Evolutionary conservation across 176 grass and related monocot species (phyloP), one percentile per base, ranked within the genome.

Genomic region (Olyra latifolia): DNA sequence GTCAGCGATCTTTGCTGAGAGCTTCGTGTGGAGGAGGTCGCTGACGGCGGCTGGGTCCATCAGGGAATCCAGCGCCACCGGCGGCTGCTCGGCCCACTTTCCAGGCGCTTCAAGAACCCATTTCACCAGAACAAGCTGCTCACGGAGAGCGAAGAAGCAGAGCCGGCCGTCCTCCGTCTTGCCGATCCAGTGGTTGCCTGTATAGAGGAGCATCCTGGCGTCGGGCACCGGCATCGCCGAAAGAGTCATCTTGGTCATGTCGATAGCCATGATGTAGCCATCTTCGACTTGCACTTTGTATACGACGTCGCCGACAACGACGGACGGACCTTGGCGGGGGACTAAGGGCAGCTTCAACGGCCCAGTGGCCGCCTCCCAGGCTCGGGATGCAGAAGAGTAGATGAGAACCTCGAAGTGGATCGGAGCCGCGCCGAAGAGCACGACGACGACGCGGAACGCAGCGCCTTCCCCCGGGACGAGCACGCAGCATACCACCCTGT

Each of bases 101-200:
- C 90, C 75, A 0, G 53, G 15, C 5, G 79, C 53, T 2, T 82
- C 52, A 4, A 87, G 79, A 38, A 83, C 68, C 79, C 84, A 87
- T 14, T 15, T 61, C 46, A 19, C 56, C 0, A 86, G 82, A 19
- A 52, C 6, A 0, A 82, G 47, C 27, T 75, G 84, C 46, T 89
- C 79, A 53, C 48, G 45, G 49, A 93, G 74, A 0, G 55, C 48
- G 20, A 93, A 93, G 67, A 93, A 87, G 52, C 86, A 89, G 48
- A 93, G 83, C 0, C 50, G 48, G 38, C 57, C 87, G 2, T 89
- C 80, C 29, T 11, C 10, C 0, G 90, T 74, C 80, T 83, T 89
- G 29, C 87, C 90, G 23, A 93, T 75, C 76, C 75, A 87, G 28
- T 84, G 71, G 64, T 93, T 93, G 4, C 90, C 87, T 1, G 40